phyloP scores from a whole-genome alignment of 2,329 filamentous ascomycete genomes.

The Aspergillus felis region DNA sequence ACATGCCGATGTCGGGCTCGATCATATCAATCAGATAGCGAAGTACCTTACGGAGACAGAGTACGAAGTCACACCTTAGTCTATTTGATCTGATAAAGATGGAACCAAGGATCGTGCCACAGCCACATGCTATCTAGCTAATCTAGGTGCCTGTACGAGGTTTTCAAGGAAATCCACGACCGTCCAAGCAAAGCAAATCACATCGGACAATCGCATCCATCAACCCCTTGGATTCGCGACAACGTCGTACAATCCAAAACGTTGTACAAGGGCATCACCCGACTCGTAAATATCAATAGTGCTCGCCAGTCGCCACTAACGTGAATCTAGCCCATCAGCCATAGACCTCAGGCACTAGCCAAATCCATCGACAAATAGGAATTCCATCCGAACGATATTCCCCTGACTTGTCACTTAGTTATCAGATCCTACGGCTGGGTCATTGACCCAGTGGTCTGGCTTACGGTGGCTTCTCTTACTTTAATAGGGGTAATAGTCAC shows the following conservation, averaged over 20 bases:
- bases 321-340: not conserved
- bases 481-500: not conserved
- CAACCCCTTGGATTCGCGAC: no score
- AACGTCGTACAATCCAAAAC: no score
- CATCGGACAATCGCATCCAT: not conserved
- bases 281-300: not conserved
- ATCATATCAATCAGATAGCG: slow-evolving; percentile 16
- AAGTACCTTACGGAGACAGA: not conserved
- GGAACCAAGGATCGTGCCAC: no score
- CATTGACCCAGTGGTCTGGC: not conserved
- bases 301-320: not conserved
- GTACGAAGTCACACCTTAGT: not conserved
- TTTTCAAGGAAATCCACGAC: not conserved
- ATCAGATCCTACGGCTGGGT: not conserved
- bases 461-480: not conserved
- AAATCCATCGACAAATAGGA: not conserved
- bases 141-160: not conserved
- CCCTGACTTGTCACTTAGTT: not conserved
- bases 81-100: not conserved
- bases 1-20: slow-evolving; percentile 9
- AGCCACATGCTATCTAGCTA: no score
- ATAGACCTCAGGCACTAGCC: not conserved
- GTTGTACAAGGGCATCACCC: not conserved
- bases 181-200: not conserved
- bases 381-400: not conserved